phyloP scores from a whole-genome alignment of 2,329 filamentous ascomycete species.

The Colletotrichum sp. region DNA sequence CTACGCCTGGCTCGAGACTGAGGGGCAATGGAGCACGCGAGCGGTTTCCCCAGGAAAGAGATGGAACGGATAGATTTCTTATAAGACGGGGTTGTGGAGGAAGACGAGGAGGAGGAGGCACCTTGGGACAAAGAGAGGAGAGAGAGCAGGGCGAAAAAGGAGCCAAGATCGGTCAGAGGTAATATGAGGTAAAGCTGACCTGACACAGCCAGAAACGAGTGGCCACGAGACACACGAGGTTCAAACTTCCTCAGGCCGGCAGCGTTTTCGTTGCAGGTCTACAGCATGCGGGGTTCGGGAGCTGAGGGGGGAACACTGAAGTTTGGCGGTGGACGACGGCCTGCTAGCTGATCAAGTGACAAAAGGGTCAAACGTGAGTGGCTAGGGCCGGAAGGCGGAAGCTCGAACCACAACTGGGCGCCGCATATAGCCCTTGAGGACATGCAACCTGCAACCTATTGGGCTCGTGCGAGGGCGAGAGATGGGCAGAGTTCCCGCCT shows the following conservation, averaged over 20 bases:
- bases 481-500: slow-evolving; percentile 17
- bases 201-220: slow-evolving; percentile 8
- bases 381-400: slow-evolving; percentile 1
- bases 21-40: neutral
- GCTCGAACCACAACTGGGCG: neutral
- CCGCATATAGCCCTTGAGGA: slow-evolving; percentile 7
- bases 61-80: neutral
- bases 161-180: neutral
- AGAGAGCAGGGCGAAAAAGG: neutral
- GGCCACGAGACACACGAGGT: slow-evolving; percentile 15
- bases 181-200: slow-evolving; percentile 12
- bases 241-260: neutral
- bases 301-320: neutral
- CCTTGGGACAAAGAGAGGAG: neutral
- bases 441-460: neutral
- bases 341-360: slow-evolving; percentile 15
- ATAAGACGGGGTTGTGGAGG: neutral
- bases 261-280: slow-evolving; percentile 7
- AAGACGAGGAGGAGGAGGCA: neutral
- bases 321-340: neutral
- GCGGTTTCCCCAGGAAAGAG: neutral
- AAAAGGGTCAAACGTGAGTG: slow-evolving; percentile 13
- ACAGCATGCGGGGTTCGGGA: slow-evolving; percentile 15
- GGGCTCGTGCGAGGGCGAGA: slow-evolving; percentile 13
- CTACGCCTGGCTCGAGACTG: neutral